Evolutionary conservation across 495 filamentous ascomycete species (phyloP), one percentile per base, ranked within the genome.

Genomic region (Penicillium odoratum): DNA sequence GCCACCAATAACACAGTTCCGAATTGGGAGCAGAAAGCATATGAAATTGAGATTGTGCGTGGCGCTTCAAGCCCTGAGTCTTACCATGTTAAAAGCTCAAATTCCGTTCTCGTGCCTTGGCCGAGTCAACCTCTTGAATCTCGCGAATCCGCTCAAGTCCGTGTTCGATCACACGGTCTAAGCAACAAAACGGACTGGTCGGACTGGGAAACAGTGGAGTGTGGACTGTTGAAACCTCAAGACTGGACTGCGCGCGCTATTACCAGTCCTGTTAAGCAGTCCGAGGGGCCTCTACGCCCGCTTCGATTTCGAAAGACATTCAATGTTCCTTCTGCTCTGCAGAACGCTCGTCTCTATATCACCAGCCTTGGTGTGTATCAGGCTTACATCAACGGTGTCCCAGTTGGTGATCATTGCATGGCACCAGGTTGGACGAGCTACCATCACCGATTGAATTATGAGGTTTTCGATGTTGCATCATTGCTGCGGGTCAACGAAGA

Each of bases 381-480:
- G 31, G 73, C 75, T 3, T 71, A 66, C 15, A 74, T 84, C 48
- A 84, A 85, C 63, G 80, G 78, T 1, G 47, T 59, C 7, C 56
- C 62, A 40, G 77, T 83, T n/a, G 81, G 81, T 0, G 72, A 81
- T 69, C 65, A 74, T 42, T 60, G 53, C 18, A 57, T 74, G 58
- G 67, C 83, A 13, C 81, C 81, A 0, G 82, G 81, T 0, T 85
- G 81, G 81, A 78, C 80, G 16, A 78, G 74, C 30, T 85, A 83
- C 57, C 69, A 72, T 0, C 71, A 81, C 61, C 73, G 80, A 5
- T 67, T 78, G 34, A 67, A 74, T 11, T 85, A 84, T 59, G 73
- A 82, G 55, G 74, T 76, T 0, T 81, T 78, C 48, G 80, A 85
- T 59, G 77, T 85, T 6, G 69, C 71, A 4, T 59, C 67, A 0